Base-by-base conservation (phyloP, 2,329 filamentous ascomycete species). In the Atkinsonella hypoxylon region DNA sequence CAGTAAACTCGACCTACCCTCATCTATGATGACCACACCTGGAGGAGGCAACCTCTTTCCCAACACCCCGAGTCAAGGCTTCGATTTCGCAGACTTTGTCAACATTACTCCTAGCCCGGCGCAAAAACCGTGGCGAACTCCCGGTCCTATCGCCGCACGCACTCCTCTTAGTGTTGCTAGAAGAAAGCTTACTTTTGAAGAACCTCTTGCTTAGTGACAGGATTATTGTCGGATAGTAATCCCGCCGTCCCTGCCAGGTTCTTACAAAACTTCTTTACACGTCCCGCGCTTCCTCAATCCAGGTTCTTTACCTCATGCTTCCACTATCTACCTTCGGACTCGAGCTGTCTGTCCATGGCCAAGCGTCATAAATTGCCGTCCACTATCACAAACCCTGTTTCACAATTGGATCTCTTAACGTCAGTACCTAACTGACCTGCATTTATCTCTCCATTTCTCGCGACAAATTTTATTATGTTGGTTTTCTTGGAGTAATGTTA, bases 61-160 rank as follows among this genome's bases (percentile, higher is more conserved):
- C 48, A 82, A 80, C 55, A 97, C 91, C 1, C 91, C 91, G 0
- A 84, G 84, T 15, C 86, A 90, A 62, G 71, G 67, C 45, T 94
- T 97, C 67, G 94, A 97, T 70, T 95, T 97, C 70, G 82, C 89
- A 48, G 93, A 98, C 64, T 98, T 95, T 68, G 85, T 97, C 64
- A 96, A 97, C 69, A 91, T 97, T 65, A 95, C 93, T 7, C 93
- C 93, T 0, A 95, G 89, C 62, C 93, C 93, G 18, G 93, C 89
- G 26, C 93, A 96, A 70, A 88, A 82, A 58, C 78, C 83, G 10
- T 96, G 89, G 87, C 88, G 85, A 65, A 95, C 89, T 0, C 89
- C 89, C 11, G 67, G 81, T 11, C 75, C 79, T 30, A 72, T 75
- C 31, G 64, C 70, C 17, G 64, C 70, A 49, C 75, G 73, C 60